Evolutionary conservation across 495 filamentous ascomycete genomes (phyloP), one percentile per base, ranked within the genome.

Genomic region (Annulohypoxylon moriforme): DNA sequence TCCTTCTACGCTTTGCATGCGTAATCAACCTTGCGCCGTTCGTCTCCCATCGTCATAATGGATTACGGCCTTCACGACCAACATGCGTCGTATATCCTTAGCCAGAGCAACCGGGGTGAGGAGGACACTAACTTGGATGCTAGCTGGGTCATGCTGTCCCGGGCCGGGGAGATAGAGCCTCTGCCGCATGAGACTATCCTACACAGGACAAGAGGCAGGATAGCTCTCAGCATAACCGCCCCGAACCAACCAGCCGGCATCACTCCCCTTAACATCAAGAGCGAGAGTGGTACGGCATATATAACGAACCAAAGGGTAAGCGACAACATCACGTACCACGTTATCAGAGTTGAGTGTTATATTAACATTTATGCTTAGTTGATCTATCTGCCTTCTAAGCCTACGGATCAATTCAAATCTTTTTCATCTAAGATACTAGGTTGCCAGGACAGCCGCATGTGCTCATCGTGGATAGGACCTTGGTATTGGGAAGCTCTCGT

Each of bases 381-480:
- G 57, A 89, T 98, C 69, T 99, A 96, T 75, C 91, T 98, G 29
- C 95, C 96, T 11, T 82, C 89, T 44, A 85, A 86, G 25, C 85
- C 86, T 29, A 92, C 89, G 11, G 81, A 88, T 8, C 82, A 87
- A 27, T 86, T 98, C 73, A 90, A 93, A 74, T 97, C 94, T 59
- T 97, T 99, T 81, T 93, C 94, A 24, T 88, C 90, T 0, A 96
- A 96, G 20, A 89, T 98, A 60, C 86, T 95, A 55, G 92, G 92
- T 73, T 85, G 97, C 44, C 88, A 89, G 80, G 95, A 99, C 79
- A 91, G 90, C n/a, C 93, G 93, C 75, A 93, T 98, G 60, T 88
- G 91, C 6, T 92, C 95, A 1, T 94, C 96, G 1, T 97, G 94
- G 82, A 96, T 98, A 75, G 96, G 96, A n/a, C 91, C 96, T 9